Evolutionary conservation across 345 rosid species (phyloP), one percentile per base, ranked within the genome.

Genomic region (Camelina hispida): DNA sequence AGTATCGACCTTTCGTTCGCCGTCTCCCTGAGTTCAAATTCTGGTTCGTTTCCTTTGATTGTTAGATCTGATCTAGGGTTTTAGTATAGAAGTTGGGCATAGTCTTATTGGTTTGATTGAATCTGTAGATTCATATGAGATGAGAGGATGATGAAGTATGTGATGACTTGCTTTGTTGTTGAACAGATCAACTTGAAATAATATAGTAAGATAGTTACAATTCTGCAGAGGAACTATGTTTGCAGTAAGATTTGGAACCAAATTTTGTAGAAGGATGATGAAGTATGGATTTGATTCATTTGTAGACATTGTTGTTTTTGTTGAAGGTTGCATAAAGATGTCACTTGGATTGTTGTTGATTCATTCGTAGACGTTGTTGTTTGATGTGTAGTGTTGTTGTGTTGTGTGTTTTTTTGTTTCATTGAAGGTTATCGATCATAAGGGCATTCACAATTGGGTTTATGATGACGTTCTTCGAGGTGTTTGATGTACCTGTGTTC

Each of bases 1-100:
- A 93, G 87, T 93, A 89, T 77, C 84, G 99, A 17, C 97, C 99
- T 11, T 95, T 95, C 55, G 93, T 88, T 61, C 95, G 97, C 38
- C 95, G 97, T 61, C 83, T 93, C n/a, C 93, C 96, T 0, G 97
- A 93, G 77, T 93, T 93, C 85, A 91, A 89, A 80, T 93, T 88
- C 87, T 91, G 98, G 97, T 91, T 71, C 51, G 79, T 64, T 64
- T 16, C 7, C 43, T 35, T 59, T 35, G 23, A 30, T 20, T 16
- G 32, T 48, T 47, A 54, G 71, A 70, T 69, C 69, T 60, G 62
- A 48, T 69, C 22, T 61, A 54, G 23, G 53, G 66, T 62, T 43
- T 16, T 48, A 43, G 44, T 65, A 11, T 38, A 2, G 4, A 37
- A 66, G n/a, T 66, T 57, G 43, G 17, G 16, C 4, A 23, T 47